phyloP scores from a whole-genome alignment of 768 basidiomycete species.

The Boletus sensibilis region DNA sequence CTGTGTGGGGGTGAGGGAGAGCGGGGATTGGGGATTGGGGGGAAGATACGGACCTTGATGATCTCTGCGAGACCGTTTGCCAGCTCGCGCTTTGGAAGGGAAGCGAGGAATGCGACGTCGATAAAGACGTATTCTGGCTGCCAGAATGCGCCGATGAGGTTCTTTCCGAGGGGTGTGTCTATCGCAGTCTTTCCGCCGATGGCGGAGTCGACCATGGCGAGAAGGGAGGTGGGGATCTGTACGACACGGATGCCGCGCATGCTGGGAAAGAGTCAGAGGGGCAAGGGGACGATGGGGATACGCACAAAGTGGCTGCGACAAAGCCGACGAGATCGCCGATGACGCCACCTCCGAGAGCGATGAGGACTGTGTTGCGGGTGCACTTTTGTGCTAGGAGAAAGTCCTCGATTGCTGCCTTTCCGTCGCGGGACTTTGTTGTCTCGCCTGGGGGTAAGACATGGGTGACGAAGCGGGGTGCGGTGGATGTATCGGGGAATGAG shows the following conservation, averaged over 20 bases:
- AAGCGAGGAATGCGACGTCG: slow-evolving; percentile 93
- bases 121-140: slow-evolving; percentile 98
- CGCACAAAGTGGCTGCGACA: slow-evolving; percentile 95
- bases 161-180: slow-evolving; percentile 97
- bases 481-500: slow-evolving; percentile 17
- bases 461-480: slow-evolving; percentile 66
- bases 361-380: slow-evolving; percentile 88
- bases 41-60: slow-evolving; percentile 67
- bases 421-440: slow-evolving; percentile 85
- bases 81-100: slow-evolving; percentile 87
- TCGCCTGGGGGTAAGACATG: slow-evolving; percentile 89
- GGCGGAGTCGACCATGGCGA: slow-evolving; percentile 98
- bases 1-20: slow-evolving; percentile 39
- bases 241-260: slow-evolving; percentile 97
- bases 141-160: slow-evolving; percentile 98
- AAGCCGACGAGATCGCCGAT: slow-evolving; percentile 97
- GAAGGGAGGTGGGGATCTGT: slow-evolving; percentile 93
- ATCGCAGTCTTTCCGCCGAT: slow-evolving; percentile 99
- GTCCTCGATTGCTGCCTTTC: slow-evolving; percentile 93
- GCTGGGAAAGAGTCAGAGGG: slow-evolving; percentile 41
- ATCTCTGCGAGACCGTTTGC: slow-evolving; percentile 99
- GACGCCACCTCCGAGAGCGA: slow-evolving; percentile 95
- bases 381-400: slow-evolving; percentile 85
- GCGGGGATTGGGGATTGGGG: background rate
- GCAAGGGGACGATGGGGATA: background rate